Evolutionary conservation across 75 land plant genomes (phyloP).

Genomic region (Cunninghamia lanceolata): DNA sequence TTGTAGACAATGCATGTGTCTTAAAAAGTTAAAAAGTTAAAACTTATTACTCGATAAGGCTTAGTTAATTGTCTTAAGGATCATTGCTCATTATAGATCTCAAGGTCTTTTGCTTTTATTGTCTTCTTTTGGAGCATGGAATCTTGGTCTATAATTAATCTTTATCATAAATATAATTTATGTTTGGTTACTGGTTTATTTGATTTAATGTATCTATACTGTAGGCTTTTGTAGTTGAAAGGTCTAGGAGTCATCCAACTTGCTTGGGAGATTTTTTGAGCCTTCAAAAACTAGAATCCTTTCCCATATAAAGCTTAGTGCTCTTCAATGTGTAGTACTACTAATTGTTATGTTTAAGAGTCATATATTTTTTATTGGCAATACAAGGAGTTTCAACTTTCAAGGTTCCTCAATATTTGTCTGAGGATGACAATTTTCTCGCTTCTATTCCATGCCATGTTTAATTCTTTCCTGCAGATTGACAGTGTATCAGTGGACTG

Average conservation of each 20-base stretch:
- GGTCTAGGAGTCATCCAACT: not conserved
- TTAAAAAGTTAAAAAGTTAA: not conserved
- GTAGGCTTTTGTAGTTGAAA: not conserved
- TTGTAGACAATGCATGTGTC: not conserved
- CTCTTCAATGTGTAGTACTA: not conserved
- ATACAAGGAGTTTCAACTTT: not conserved
- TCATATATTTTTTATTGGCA: not conserved
- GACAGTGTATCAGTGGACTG: not conserved
- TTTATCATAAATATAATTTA: not conserved
- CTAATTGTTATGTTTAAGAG: not conserved
- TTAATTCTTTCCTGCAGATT: not conserved
- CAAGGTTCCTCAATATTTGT: not conserved
- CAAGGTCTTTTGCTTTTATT: not conserved
- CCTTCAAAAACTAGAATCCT: not conserved
- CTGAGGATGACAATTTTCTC: not conserved
- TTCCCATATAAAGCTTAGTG: not conserved
- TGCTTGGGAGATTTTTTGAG: not conserved
- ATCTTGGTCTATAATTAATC: not conserved
- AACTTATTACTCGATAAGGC: not conserved
- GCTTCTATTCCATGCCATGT: not conserved
- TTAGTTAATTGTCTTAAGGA: not conserved
- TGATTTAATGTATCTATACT: not conserved
- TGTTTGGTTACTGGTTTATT: not conserved
- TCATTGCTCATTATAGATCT: not conserved
- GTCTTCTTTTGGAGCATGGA: not conserved